These are phyloP conservation scores for Sporothrix sp. DNA, from an alignment of 2,329 filamentous ascomycete genomes.

Conservation along the genomic window DNA sequence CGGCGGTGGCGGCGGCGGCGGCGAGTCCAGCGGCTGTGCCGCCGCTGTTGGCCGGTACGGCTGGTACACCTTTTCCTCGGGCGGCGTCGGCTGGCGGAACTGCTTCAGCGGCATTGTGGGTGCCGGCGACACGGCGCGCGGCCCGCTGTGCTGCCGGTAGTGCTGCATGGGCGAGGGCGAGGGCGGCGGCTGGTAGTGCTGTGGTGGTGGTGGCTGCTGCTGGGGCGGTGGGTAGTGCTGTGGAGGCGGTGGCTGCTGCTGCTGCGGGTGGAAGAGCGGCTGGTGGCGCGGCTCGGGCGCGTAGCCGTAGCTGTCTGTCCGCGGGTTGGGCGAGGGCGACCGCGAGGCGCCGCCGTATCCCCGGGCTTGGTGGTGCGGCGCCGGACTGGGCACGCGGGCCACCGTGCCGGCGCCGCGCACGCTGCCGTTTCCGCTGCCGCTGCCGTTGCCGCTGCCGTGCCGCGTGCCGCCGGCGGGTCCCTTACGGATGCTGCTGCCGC, in stretches of 20 bases:
- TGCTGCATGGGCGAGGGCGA: slow-evolving; percentile 6
- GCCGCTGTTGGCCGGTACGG: slow-evolving; percentile 16
- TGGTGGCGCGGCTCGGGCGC: slow-evolving; percentile 1
- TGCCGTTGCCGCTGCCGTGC: slow-evolving; percentile 5
- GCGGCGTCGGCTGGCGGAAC: slow-evolving; percentile 18
- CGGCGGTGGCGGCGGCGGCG: slow-evolving; percentile 74
- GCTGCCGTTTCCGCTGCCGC: slow-evolving; percentile 14
- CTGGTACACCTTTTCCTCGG: slow-evolving; percentile 15
- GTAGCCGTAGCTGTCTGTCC: slow-evolving; percentile 4
- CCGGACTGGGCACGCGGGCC: slow-evolving; percentile 7
- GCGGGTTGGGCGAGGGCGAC: slow-evolving; percentile 20
- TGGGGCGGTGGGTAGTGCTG: too few species aligned
- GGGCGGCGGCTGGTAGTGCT: slow-evolving; percentile 10
- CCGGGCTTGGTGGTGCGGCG: slow-evolving; percentile 17
- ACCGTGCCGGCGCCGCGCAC: background rate
- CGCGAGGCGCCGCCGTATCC: slow-evolving; percentile 21
- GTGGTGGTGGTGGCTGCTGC: slow-evolving; percentile 3
- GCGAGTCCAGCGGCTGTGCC: slow-evolving; percentile 40
- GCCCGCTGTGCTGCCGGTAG: slow-evolving; percentile 13
- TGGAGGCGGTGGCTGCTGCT: background rate
- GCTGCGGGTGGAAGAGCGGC: slow-evolving; percentile 10
- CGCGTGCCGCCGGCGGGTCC: slow-evolving; percentile 13
- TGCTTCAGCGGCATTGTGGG: slow-evolving; percentile 11
- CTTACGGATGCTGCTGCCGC: slow-evolving; percentile 18
- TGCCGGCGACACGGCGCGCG: slow-evolving; percentile 15